A percentile compares a stretch with the other conserved stretches of the same genome.
phyloP scores from a whole-genome alignment of 2,329 filamentous ascomycete genomes.

The Sarocladium strictum region DNA sequence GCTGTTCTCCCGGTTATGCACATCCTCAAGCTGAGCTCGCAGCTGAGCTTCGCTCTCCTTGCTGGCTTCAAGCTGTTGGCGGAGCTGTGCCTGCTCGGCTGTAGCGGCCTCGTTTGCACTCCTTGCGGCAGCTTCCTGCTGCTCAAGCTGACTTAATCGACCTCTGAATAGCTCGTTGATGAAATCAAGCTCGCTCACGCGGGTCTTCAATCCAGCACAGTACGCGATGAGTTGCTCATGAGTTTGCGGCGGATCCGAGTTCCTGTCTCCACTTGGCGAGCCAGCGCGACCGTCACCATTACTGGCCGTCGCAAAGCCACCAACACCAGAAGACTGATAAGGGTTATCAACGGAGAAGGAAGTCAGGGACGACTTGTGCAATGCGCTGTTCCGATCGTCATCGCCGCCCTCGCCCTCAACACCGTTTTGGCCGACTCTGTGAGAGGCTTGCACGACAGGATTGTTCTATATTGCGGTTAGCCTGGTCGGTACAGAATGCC shows the following conservation, averaged over 20 bases:
- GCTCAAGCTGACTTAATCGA: conserved; percentile 72
- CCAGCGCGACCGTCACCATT: conserved; percentile 38
- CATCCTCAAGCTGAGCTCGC: conserved; percentile 64
- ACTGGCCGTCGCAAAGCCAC: conserved; percentile 45
- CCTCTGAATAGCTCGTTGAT: conserved; percentile 82
- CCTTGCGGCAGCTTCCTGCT: conserved; percentile 63
- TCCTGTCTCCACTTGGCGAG: conserved; percentile 53
- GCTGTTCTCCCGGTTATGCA: conserved; percentile 71
- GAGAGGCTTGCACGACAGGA: conserved; percentile 38
- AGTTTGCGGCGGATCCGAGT: conserved; percentile 65
- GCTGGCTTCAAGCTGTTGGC: conserved; percentile 46
- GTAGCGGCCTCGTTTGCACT: conserved; percentile 51
- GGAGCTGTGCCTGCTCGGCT: conserved; percentile 51
- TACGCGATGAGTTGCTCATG: conserved; percentile 74
- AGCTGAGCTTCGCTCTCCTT: conserved; percentile 38
- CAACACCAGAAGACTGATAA: conserved; percentile 51
- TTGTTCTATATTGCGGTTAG: too few species aligned
- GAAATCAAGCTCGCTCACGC: conserved; percentile 89
- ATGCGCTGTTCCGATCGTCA: not conserved
- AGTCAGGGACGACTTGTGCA: conserved; percentile 56
- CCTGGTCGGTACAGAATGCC: too few species aligned
- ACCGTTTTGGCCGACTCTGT: conserved; percentile 32
- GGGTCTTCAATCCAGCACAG: conserved; percentile 86
- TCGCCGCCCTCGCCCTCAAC: not conserved
- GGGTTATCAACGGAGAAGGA: conserved; percentile 73